Conservation (phyloP, 225 moss, liverwort and hornwort genomes). For the Pleurozium schreberi region DNA sequence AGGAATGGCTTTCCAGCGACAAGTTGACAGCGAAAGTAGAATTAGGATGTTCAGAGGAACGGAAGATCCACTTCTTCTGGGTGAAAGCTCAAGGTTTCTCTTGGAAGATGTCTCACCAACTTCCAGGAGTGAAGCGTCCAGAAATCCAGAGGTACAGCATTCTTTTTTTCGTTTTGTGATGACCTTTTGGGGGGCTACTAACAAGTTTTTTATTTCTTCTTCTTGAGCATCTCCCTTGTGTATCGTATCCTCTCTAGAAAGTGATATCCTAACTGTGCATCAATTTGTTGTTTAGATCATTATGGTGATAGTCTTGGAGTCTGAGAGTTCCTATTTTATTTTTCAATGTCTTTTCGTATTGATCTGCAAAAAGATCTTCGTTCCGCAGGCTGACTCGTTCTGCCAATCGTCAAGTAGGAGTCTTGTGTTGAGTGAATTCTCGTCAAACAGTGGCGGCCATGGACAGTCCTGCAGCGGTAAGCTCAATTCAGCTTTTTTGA, state of each 20-base stretch:
- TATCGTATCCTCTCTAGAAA: background rate
- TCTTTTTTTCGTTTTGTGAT: background rate
- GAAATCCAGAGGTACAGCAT: constrained; percentile 12
- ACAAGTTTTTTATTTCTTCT: background rate
- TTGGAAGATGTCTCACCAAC: constrained; percentile 28
- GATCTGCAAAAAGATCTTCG: background rate
- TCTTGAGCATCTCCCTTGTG: background rate
- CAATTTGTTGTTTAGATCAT: background rate
- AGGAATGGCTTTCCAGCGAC: constrained; percentile 69
- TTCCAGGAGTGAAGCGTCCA: constrained; percentile 22
- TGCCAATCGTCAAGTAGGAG: constrained; percentile 22
- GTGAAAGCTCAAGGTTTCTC: constrained; percentile 23
- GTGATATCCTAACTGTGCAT: background rate
- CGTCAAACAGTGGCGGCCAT: constrained; percentile 29
- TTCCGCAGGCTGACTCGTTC: constrained; percentile 37
- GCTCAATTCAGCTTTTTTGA: background rate
- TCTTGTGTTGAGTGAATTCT: constrained; percentile 26
- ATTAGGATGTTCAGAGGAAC: constrained; percentile 21
- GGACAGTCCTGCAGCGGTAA: constrained; percentile 27
- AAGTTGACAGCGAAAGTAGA: constrained; percentile 25
- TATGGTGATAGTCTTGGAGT: background rate
- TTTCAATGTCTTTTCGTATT: background rate
- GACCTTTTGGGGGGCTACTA: background rate
- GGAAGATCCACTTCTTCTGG: constrained; percentile 21
- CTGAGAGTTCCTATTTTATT: background rate